phyloP scores from a whole-genome alignment of 768 basidiomycete genomes.

The Boletus pseudo-olivaceus region DNA sequence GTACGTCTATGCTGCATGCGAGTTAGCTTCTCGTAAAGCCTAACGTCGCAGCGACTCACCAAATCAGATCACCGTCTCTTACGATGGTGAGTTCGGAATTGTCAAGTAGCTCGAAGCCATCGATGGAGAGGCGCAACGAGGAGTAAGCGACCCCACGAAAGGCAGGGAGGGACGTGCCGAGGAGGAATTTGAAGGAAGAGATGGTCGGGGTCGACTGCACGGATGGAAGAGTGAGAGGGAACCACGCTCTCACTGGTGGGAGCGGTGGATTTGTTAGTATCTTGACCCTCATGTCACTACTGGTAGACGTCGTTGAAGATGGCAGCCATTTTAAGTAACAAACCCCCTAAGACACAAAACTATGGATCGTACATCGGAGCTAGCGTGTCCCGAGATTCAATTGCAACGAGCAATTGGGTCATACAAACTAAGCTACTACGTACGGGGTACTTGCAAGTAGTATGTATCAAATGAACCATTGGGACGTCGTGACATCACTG shows the following conservation, averaged over 20 bases:
- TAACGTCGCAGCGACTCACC: constrained; percentile 8
- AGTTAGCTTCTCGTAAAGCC: not conserved
- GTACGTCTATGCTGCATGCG: constrained; percentile 15
- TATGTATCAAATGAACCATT: not conserved
- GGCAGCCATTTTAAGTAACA: not conserved
- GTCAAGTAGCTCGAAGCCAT: constrained; percentile 30
- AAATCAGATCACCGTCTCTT: constrained; percentile 28
- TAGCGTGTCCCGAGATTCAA: no score
- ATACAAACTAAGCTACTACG: not conserved
- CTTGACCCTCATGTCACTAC: constrained; percentile 42
- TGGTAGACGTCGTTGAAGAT: not conserved
- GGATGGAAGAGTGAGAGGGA: constrained; percentile 26
- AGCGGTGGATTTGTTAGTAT: constrained; percentile 48
- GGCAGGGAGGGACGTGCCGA: constrained; percentile 15
- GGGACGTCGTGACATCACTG: constrained; percentile 6
- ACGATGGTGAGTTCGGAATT: constrained; percentile 23
- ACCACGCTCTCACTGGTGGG: constrained; percentile 52
- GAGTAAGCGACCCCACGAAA: constrained; percentile 2
- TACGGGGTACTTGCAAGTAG: not conserved
- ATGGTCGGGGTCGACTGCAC: constrained; percentile 6
- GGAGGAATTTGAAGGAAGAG: constrained; percentile 14
- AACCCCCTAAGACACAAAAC: not conserved
- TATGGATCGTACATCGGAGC: no score
- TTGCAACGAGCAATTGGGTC: not conserved
- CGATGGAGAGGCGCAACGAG: constrained; percentile 20